Base-by-base conservation (phyloP, 495 filamentous ascomycete genomes). In the Tetracladium marchalianum region DNA sequence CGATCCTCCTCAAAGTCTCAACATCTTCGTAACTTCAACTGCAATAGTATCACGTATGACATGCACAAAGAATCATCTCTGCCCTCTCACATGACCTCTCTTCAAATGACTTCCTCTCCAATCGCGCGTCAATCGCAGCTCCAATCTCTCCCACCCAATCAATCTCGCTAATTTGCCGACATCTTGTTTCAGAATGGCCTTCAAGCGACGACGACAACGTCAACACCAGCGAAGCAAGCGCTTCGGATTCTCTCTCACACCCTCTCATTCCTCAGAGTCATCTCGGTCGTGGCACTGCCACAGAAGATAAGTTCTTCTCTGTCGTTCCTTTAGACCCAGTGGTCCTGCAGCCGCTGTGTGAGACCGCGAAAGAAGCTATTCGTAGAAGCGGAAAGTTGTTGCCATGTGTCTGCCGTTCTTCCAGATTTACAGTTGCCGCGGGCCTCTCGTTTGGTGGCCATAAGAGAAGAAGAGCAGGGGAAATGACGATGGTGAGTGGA, bases 71-170 rank as follows among this genome's bases (percentile, higher is more conserved):
- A n/a, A 27, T 31, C 10, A 31, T 32, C 41, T 17, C 4, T 36
- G 1, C 35, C 16, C 32, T 44, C 33, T 8, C 12, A n/a, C 19
- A 3, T 31, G 13, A 19, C 5, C 11, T 19, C 22, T 35, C 11
- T 43, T 10, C 31, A 18, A 6, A 10, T 40, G 19, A 31, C 17
- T 36, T 19, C 22, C 9, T 32, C 42, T 49, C 45, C 51, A 45
- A 49, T 49, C 51, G 51, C 45, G 45, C 46, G 51, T 42, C 24
- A 43, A 41, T 13, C 16, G 9, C 34, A 31, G 33, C 47, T 48
- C 17, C 13, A 13, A 41, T 4, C 38, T 4, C 38, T 41, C 19
- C 38, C 38, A 13, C 4, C 38, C 38, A 11, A 19, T 22, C 18
- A 41, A 16, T 5, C 18, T 11, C 2, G 2, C 19, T 18, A 41